Evolutionary conservation across 1,139 yeast species (phyloP), one percentile per base, ranked within the genome.

Genomic region (Kurtzmaniella natalensis): DNA sequence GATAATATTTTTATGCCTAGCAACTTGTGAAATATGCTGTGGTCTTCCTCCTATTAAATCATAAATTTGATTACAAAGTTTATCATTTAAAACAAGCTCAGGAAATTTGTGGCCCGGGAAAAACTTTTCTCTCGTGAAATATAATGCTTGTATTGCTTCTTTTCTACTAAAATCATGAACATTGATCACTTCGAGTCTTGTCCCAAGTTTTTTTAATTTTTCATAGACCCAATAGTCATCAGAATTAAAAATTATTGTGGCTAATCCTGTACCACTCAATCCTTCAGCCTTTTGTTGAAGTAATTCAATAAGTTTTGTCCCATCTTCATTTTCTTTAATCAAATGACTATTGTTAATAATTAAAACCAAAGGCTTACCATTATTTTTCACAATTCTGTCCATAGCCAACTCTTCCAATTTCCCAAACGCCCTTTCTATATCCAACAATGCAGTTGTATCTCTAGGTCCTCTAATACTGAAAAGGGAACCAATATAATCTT

Each of bases 151-250:
- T 2, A 77, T 50, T 1, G 89, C 70, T 42, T 83, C 82, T 0
- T 40, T 35, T 13, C 87, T 59, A 28, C 68, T 62, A 42, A 85
- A 71, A 51, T 85, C 95, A 37, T 78, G 64, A 22, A 85, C 82
- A 41, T 82, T 79, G 35, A 85, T 63, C 18, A 84, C 76, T 40
- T 85, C 94, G 32, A 85, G 58, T 33, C 92, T 66, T 0, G 95
- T 85, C 0, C 89, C 88, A 15, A 82, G 61, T 41, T 71, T 74
- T 47, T 81, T 82, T 43, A 85, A 61, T 39, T 87, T 75, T 47
- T 85, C 94, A 52, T 83, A 85, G 2, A 85, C 73, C 95, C 95
- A 85, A 55, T 85, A 85, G 49, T 85, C 95, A 55, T 85, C 94
- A 41, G 87, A 77, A 47, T 83, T 82, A 63, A 85, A 84, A 4